Evolutionary conservation across 1,284 basidiomycete genomes (phyloP).

Genomic region (Pyrrhoderma lamaoense): DNA sequence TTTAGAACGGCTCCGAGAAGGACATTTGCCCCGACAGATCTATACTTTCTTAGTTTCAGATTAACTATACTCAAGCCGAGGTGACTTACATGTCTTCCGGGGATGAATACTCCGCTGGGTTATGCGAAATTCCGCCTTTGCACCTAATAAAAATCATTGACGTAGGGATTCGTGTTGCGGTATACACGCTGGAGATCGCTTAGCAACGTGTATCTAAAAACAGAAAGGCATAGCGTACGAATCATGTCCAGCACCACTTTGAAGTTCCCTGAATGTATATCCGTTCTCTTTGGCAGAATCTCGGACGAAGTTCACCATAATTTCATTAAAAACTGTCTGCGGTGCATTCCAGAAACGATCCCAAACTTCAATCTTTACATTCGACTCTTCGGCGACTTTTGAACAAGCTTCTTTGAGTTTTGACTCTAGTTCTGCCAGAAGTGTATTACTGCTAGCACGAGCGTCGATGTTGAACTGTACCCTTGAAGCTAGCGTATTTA

Average conservation of each 20-base stretch:
- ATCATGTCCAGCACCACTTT: constrained; percentile 24
- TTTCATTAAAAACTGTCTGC: constrained; percentile 19
- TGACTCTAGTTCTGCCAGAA: constrained; percentile 17
- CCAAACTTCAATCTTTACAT: constrained; percentile 17
- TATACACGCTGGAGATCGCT: constrained; percentile 18
- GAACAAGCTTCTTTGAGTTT: constrained; percentile 15
- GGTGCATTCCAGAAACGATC: constrained; percentile 19
- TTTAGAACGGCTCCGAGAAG: constrained; percentile 12
- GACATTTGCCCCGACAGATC: constrained; percentile 15
- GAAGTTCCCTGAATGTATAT: constrained; percentile 15
- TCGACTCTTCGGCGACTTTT: constrained; percentile 14
- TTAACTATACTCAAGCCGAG: background rate
- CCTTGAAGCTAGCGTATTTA: constrained; percentile 20
- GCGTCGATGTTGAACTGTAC: constrained; percentile 23
- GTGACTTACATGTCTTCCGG: constrained; percentile 20
- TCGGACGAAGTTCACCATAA: constrained; percentile 17
- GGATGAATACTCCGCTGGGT: constrained; percentile 21
- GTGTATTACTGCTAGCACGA: constrained; percentile 14
- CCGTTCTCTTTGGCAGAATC: constrained; percentile 18
- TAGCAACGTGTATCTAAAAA: background rate
- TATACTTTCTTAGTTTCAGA: background rate
- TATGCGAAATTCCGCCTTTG: constrained; percentile 24
- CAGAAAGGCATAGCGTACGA: constrained; percentile 15
- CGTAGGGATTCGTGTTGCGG: constrained; percentile 21
- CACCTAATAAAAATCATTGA: constrained; percentile 25